These are phyloP conservation scores for Boletus speciosus DNA, from an alignment of 768 basidiomycete species.

Conservation along the genomic window DNA sequence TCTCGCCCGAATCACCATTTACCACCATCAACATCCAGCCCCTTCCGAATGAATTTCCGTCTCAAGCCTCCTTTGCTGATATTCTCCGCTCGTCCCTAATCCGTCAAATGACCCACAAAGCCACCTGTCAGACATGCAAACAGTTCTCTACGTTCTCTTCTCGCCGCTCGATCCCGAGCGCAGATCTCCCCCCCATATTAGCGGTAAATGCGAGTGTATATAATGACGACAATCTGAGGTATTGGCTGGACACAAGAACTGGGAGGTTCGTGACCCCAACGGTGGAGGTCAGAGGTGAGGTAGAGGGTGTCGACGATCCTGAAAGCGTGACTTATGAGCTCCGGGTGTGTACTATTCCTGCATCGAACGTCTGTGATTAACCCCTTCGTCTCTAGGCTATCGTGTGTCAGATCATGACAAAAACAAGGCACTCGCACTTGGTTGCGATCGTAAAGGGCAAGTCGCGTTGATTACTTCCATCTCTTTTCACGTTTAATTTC, in stretches of 20 bases:
- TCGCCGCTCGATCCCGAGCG: conserved; percentile 58
- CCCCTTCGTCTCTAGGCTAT: conserved; percentile 53
- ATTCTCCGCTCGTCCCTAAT: conserved; percentile 74
- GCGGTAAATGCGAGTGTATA: conserved; percentile 83
- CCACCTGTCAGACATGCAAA: conserved; percentile 81
- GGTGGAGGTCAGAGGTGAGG: conserved; percentile 56
- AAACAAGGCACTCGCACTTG: conserved; percentile 74
- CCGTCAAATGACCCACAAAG: conserved; percentile 81
- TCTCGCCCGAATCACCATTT: not conserved
- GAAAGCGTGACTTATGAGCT: conserved; percentile 64
- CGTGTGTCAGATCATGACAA: conserved; percentile 73
- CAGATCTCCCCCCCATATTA: conserved; percentile 76
- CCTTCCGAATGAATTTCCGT: conserved; percentile 35
- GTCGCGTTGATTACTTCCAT: not conserved
- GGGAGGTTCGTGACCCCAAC: conserved; percentile 54
- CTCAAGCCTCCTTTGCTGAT: conserved; percentile 53
- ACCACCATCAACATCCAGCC: conserved; percentile 21
- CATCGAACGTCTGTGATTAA: not conserved
- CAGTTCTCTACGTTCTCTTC: conserved; percentile 71
- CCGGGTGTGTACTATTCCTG: conserved; percentile 47
- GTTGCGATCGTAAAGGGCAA: conserved; percentile 84
- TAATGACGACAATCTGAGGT: conserved; percentile 65
- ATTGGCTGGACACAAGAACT: conserved; percentile 63
- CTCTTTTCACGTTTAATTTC: not conserved
- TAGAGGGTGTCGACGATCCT: conserved; percentile 54